Base-by-base conservation (phyloP, 148 eudicot species). In the Persicaria maculosa region DNA sequence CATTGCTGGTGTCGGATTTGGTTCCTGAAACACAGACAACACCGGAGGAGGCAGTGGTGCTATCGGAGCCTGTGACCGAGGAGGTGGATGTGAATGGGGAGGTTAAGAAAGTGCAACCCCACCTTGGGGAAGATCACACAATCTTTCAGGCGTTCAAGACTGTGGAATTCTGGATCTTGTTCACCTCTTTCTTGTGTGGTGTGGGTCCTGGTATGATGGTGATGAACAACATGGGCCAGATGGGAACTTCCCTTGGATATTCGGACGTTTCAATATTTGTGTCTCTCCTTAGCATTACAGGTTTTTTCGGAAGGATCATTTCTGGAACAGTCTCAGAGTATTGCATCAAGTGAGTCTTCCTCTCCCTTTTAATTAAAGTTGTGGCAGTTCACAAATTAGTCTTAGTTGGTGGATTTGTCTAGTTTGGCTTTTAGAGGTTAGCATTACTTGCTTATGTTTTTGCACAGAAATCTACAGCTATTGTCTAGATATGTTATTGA, bases 191-290 rank as follows among this genome's bases (percentile, higher is more conserved):
- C 74, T 75, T 95, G 50, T 95, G 96, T 31, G 99, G 99, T 31
- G 96, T 95, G 9, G 99, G 99, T 17, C 84, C 97, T n/a, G 99
- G 97, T 36, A 65, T 92, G 81, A 84, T 90, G 44, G 99, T 95
- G 84, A 89, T 85, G 88, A 95, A 95, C 72, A 95, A 95, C 57
- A 84, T 92, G 91, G 99, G 96, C 7, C 99, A 95, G 77, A 95
- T 95, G 97, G 99, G 96, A 9, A 52, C 88, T 54, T 84, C 99
- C 10, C 91, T 95, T 15, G 99, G 99, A 53, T 95, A 92, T 68
- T 57, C 77, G 4, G 99, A 95, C 44, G 99, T 90, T 5, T 92
- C 97, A 0, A 87, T 95, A 6, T 95, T 95, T 46, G 93, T 95
- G 19, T 95, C 99, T 0, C 88, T 95, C 0, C 89, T 86, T 44